Evolutionary conservation across 169 alveolate species (phyloP).

Genomic region (Plasmodium cynomolgi): DNA sequence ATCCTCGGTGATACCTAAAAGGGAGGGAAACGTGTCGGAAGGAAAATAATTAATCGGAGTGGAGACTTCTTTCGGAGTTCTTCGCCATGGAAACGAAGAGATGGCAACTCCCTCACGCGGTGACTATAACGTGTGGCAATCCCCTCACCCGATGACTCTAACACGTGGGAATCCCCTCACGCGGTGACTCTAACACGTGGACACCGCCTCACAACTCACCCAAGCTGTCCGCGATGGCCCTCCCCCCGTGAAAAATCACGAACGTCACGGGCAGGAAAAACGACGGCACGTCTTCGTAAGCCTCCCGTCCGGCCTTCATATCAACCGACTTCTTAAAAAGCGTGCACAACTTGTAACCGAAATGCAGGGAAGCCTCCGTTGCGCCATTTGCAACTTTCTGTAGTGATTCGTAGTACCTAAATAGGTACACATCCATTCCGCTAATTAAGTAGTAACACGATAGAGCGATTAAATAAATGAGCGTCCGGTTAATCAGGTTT

Average conservation of each 20-base stretch:
- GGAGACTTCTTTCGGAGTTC: background rate
- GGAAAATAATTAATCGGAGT: background rate
- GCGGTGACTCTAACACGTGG: background rate
- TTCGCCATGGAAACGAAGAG: background rate
- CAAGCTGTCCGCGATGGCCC: slow-evolving; percentile 14
- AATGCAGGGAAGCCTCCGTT: slow-evolving; percentile 5
- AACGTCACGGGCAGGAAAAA: slow-evolving; percentile 45
- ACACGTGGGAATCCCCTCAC: background rate
- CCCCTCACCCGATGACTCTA: background rate
- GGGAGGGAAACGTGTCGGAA: background rate
- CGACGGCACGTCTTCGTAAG: slow-evolving; percentile 38
- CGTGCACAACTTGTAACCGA: slow-evolving; percentile 27
- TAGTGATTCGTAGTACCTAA: slow-evolving; percentile 44
- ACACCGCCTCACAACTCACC: background rate
- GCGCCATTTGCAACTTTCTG: slow-evolving; percentile 9
- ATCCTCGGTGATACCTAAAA: slow-evolving; percentile 43
- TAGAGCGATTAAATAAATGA: slow-evolving; percentile 40
- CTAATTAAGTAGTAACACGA: slow-evolving; percentile 26
- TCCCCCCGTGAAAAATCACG: slow-evolving; percentile 53
- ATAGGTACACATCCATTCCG: slow-evolving; percentile 46
- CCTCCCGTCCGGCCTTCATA: slow-evolving; percentile 17
- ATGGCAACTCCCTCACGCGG: too few species aligned
- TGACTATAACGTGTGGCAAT: too few species aligned
- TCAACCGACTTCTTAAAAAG: slow-evolving; percentile 44
- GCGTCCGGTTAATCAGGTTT: slow-evolving; percentile 28